Conservation (phyloP, 2,329 filamentous ascomycete species). For the Epichloe uncinata region DNA sequence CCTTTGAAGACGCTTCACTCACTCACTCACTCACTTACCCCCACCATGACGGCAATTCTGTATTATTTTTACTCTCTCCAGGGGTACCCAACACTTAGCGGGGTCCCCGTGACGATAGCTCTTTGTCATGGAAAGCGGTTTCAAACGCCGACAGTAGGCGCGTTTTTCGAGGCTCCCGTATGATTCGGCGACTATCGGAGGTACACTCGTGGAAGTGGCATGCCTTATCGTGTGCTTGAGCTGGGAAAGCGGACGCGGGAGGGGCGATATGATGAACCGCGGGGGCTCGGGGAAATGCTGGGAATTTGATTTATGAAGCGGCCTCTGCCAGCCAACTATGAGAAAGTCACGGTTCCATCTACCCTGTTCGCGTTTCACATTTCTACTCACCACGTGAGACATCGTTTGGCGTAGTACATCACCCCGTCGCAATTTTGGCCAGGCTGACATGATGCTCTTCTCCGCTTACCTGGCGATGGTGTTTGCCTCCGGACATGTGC, state of each 20-base stretch:
- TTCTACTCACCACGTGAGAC: neutral
- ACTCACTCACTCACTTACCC: too few species aligned
- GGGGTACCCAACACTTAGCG: too few species aligned
- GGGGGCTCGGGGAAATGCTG: neutral
- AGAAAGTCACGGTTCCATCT: neutral
- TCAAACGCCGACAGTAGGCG: neutral
- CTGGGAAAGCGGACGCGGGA: neutral
- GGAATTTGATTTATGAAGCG: neutral
- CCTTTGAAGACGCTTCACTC: neutral
- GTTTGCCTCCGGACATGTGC: neutral
- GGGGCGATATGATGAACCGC: neutral
- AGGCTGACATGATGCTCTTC: neutral
- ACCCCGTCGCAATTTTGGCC: too few species aligned
- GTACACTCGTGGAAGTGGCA: neutral
- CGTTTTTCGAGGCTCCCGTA: neutral
- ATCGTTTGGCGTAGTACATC: neutral
- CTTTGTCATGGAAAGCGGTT: neutral
- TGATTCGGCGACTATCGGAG: neutral
- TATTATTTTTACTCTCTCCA: neutral
- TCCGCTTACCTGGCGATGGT: neutral
- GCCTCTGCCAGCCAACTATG: neutral
- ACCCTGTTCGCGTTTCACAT: neutral
- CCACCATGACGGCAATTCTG: neutral
- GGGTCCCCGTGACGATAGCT: neutral
- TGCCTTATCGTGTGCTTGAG: neutral